Evolutionary conservation across 2,329 filamentous ascomycete species (phyloP).

Genomic region (Ascochyta koolunga): DNA sequence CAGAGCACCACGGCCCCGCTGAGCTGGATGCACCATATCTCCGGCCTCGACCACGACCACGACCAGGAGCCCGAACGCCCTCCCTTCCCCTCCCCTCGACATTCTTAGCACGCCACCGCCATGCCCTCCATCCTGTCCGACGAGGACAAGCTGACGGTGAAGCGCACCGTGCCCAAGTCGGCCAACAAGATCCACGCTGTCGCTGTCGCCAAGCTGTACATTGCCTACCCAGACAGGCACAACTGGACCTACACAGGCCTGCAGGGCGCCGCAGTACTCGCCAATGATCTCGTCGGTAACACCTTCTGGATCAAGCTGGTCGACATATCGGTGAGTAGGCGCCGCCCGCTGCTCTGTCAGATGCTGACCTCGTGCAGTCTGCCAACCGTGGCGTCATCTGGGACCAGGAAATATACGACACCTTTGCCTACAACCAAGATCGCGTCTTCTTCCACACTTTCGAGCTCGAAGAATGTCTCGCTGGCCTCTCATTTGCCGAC

Average conservation of each 20-base stretch:
- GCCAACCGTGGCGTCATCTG: conserved; percentile 40
- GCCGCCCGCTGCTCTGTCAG: background rate
- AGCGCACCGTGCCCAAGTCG: conserved; percentile 89
- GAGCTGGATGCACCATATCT: conserved; percentile 28
- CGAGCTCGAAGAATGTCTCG: conserved; percentile 90
- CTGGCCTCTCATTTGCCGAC: conserved; percentile 89
- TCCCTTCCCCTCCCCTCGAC: conserved; percentile 12
- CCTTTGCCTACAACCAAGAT: conserved; percentile 94
- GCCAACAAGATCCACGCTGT: conserved; percentile 98
- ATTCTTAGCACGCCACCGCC: conserved; percentile 25
- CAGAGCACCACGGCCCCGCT: conserved; percentile 32
- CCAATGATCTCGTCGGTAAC: conserved; percentile 92
- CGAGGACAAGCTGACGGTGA: conserved; percentile 95
- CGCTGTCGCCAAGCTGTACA: conserved; percentile 89
- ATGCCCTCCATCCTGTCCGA: conserved; percentile 78
- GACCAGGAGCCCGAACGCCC: too few species aligned
- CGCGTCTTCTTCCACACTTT: conserved; percentile 98
- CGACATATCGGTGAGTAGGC: conserved; percentile 80
- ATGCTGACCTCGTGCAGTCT: conserved; percentile 59
- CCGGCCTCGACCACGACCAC: background rate
- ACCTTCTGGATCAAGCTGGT: conserved; percentile 98
- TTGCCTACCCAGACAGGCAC: conserved; percentile 83
- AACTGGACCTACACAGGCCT: conserved; percentile 95
- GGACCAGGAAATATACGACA: conserved; percentile 90
- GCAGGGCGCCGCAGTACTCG: conserved; percentile 88